Base-by-base conservation (phyloP, 768 basidiomycete species). In the Tulasnella sp. region DNA sequence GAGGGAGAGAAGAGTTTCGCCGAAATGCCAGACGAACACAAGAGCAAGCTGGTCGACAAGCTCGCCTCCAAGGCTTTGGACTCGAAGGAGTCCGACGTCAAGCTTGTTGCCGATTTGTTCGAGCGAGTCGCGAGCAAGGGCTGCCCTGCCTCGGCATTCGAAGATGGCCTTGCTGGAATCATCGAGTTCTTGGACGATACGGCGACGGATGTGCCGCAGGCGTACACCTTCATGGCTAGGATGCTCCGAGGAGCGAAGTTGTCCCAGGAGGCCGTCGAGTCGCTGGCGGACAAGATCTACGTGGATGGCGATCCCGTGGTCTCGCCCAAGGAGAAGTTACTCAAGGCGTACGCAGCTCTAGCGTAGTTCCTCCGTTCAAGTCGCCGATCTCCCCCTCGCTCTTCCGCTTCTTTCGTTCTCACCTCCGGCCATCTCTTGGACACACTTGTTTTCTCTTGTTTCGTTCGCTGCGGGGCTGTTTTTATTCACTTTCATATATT, bases 1-100 rank as follows among this genome's bases (percentile, higher is more conserved):
- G 97, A 98, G 85, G 96, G 94, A 18, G 95, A 95, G 82, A 89
- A 89, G 36, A 97, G 96, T 87, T 96, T 97, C 86, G 88, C 89
- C 74, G 89, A 87, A 27, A 88, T 98, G 38, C 92, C 95, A 8
- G 85, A 88, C 36, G 88, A 88, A 79, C 89, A 92, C 82, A 92
- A 92, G 52, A 86, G 85, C 79, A 86, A 85, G 31, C 89, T 99
- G 40, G 90, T 97, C 81, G 91, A 94, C 83, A 92, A 91, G 85
- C 86, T 99, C 71, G 89, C 93, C 68, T 89, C 88, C 18, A 88
- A 87, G 34, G 94, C 93, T 1, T 88, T 98, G 82, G 92, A 97
- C 84, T 89, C 90, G 81, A 98, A 96, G 87, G 91, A 93, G 84
- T 88, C 89, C 6, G 94, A 96, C 81, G 93, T 93, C 52, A 87